Evolutionary conservation across 2,329 filamentous ascomycete genomes (phyloP).

Genomic region (Botryotinia calthae): DNA sequence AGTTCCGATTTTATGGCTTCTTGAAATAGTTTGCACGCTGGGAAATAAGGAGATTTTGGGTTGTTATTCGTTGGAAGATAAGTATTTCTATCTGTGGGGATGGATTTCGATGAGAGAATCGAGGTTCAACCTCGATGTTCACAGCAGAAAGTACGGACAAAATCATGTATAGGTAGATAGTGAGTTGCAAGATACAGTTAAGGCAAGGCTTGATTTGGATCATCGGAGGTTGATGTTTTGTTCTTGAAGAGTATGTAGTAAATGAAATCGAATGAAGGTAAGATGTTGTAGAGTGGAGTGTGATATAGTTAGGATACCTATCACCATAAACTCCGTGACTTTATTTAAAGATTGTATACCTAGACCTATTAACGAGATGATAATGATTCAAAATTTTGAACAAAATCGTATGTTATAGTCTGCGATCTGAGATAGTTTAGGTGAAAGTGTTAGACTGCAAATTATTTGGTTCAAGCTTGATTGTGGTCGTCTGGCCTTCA

Average conservation of each 20-base stretch:
- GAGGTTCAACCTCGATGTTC: too few relatives aligned
- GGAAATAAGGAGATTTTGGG: neutral
- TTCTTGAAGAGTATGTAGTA: too few relatives aligned
- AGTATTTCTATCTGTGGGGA: neutral
- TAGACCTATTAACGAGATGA: neutral
- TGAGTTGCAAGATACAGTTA: too few relatives aligned
- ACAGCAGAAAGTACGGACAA: too few relatives aligned
- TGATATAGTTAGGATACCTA: too few relatives aligned
- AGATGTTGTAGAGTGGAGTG: too few relatives aligned
- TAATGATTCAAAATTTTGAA: neutral
- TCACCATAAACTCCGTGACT: too few relatives aligned
- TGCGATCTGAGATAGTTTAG: neutral
- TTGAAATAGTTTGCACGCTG: neutral
- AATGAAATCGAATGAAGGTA: too few relatives aligned
- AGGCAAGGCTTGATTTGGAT: too few relatives aligned
- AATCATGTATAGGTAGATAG: too few relatives aligned
- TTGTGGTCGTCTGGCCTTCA: neutral
- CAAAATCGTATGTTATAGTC: neutral
- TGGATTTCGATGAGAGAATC: neutral
- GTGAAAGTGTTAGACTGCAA: neutral
- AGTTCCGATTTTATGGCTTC: neutral
- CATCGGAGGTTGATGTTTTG: too few relatives aligned
- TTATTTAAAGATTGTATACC: too few relatives aligned
- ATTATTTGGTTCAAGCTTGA: neutral
- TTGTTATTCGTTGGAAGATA: neutral